Conservation (phyloP, 1,139 yeast genomes). For the Taiozyma onychis region DNA sequence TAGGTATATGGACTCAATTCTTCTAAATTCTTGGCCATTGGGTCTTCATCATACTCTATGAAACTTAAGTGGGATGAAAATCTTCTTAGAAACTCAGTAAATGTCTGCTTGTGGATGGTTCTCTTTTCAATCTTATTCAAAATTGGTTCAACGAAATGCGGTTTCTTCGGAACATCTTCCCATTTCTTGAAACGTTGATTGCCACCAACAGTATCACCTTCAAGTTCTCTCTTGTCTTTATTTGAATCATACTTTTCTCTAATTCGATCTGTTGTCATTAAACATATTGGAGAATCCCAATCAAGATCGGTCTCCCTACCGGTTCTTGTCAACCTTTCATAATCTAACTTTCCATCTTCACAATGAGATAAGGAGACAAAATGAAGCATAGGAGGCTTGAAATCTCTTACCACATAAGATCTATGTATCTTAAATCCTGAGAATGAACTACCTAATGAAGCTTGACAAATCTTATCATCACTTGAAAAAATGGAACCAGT, state of each 20-base stretch:
- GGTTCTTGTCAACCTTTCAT: constrained; percentile 35
- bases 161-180: constrained; percentile 3
- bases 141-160: constrained; percentile 1
- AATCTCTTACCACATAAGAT: constrained; percentile 39
- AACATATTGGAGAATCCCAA: constrained; percentile 52
- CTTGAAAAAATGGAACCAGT: not conserved
- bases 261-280: constrained; percentile 30
- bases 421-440: constrained; percentile 58
- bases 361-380: constrained; percentile 51
- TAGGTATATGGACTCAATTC: constrained; percentile 10
- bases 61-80: constrained; percentile 8
- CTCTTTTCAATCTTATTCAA: not conserved
- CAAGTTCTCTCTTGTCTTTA: not conserved
- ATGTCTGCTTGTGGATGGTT: constrained; percentile 4
- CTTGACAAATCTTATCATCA: constrained; percentile 10
- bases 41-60: constrained; percentile 16
- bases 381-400: constrained; percentile 38
- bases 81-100: constrained; percentile 9
- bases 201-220: not conserved
- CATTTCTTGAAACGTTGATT: not conserved
- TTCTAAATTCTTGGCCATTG: constrained; percentile 11
- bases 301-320: constrained; percentile 37
- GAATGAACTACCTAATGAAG: constrained; percentile 24
- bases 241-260: constrained; percentile 1
- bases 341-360: constrained; percentile 44